These are phyloP conservation scores for Adenanthera pavonina DNA, from an alignment of 306 rosid species.

Conservation along the genomic window DNA sequence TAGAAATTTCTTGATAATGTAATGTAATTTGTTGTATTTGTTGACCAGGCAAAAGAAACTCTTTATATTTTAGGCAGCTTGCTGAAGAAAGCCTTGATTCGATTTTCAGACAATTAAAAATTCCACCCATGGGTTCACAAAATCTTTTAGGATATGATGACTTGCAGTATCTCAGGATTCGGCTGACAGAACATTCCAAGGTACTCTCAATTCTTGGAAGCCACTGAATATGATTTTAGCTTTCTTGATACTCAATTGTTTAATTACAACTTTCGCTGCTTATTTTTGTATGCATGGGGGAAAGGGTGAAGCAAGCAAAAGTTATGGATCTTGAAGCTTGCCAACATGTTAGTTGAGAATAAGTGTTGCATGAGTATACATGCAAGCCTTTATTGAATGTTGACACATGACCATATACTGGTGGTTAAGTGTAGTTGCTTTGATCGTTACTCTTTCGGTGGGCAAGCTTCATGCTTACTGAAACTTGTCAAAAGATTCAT, in stretches of 20 bases:
- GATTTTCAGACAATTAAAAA: conserved; percentile 56
- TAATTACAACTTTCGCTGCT: conserved; percentile 24
- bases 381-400: neutral
- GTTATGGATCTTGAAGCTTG: conserved; percentile 14
- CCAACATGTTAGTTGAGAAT: neutral
- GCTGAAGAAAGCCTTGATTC: conserved; percentile 72
- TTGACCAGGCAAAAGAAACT: conserved; percentile 71
- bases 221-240: conserved; percentile 35
- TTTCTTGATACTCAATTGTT: conserved; percentile 42
- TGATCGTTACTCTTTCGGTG: neutral
- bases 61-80: conserved; percentile 60
- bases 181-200: conserved; percentile 73
- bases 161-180: conserved; percentile 62
- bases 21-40: conserved; percentile 45
- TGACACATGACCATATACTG: neutral
- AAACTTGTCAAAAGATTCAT: conserved; percentile 24
- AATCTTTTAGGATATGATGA: conserved; percentile 48
- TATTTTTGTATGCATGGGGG: neutral
- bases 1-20: conserved; percentile 38
- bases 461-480: neutral
- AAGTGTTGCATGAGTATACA: conserved; percentile 10
- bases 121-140: conserved; percentile 45
- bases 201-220: conserved; percentile 45
- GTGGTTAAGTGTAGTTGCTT: neutral
- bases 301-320: neutral